Evolutionary conservation across 2,329 filamentous ascomycete species (phyloP).

Genomic region (Apiospora marii): DNA sequence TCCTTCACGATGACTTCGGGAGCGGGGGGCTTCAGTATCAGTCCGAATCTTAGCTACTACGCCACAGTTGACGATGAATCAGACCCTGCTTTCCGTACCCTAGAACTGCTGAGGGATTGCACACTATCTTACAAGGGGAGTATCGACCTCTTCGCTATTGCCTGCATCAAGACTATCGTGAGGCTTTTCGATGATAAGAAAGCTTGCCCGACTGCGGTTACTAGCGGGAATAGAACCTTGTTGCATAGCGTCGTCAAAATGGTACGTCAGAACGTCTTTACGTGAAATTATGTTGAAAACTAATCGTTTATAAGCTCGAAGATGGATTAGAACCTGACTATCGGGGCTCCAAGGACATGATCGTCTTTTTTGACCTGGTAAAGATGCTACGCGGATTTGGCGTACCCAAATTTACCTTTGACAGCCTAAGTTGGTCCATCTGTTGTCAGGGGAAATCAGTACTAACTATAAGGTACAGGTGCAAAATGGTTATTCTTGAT

Average conservation of each 20-base stretch:
- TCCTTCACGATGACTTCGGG: conserved; percentile 26
- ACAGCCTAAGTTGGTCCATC: too few species aligned
- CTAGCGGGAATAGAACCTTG: neutral
- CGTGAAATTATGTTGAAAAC: too few species aligned
- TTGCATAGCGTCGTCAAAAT: neutral
- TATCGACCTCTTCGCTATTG: neutral
- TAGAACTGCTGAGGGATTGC: neutral
- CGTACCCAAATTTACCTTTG: too few species aligned
- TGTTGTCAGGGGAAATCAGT: too few species aligned
- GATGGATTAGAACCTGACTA: too few species aligned
- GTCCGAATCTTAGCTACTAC: conserved; percentile 21
- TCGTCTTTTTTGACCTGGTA: neutral
- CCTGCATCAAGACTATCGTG: conserved; percentile 18
- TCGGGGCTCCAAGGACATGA: too few species aligned
- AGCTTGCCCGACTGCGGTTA: conserved; percentile 14
- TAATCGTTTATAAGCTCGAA: too few species aligned
- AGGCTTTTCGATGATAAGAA: conserved; percentile 24
- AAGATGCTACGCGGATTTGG: neutral
- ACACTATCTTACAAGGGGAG: neutral
- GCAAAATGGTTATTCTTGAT: too few species aligned
- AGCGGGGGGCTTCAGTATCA: conserved; percentile 26
- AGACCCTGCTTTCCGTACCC: conserved; percentile 12
- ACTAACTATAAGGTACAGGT: too few species aligned
- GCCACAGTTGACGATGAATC: conserved; percentile 12
- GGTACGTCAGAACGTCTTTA: neutral